Evolutionary conservation across 2,329 filamentous ascomycete species (phyloP).

Genomic region (Davidsoniella virescens): DNA sequence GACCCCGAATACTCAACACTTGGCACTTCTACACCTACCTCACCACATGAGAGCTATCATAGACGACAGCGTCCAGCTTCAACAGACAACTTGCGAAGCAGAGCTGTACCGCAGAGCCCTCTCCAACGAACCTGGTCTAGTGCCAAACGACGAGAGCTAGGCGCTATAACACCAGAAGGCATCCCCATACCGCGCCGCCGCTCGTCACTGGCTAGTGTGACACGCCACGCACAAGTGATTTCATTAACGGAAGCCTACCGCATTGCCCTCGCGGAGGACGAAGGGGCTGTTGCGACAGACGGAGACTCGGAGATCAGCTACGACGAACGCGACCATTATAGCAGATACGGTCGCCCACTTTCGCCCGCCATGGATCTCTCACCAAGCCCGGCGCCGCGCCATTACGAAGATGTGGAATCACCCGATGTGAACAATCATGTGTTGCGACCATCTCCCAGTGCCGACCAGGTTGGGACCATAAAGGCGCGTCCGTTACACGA

Average conservation of each 20-base stretch:
- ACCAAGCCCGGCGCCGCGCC: background rate
- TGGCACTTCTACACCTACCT: constrained; percentile 14
- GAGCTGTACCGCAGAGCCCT: constrained; percentile 6
- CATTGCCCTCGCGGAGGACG: constrained; percentile 12
- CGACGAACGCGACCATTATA: constrained; percentile 8
- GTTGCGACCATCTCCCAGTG: background rate
- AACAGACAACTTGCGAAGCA: constrained; percentile 9
- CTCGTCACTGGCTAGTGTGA: constrained; percentile 13
- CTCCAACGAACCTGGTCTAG: constrained; percentile 11
- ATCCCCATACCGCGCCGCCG: constrained; percentile 13
- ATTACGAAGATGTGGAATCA: background rate
- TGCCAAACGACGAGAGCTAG: constrained; percentile 9
- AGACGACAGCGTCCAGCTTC: constrained; percentile 14
- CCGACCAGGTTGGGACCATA: constrained; percentile 5
- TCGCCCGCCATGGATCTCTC: constrained; percentile 8
- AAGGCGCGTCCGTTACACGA: background rate
- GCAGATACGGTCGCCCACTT: background rate
- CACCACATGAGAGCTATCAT: constrained; percentile 8
- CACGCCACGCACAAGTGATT: constrained; percentile 12
- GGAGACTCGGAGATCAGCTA: constrained; percentile 10
- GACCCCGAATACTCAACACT: constrained; percentile 5
- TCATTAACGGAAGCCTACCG: constrained; percentile 11
- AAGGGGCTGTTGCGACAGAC: constrained; percentile 10
- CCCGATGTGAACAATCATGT: background rate
- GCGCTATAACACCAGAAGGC: constrained; percentile 10